Percentiles rank a stretch among this genome's conserved stretches.
phyloP scores from a whole-genome alignment of 1,284 basidiomycete species.

The Puccinia horiana region DNA sequence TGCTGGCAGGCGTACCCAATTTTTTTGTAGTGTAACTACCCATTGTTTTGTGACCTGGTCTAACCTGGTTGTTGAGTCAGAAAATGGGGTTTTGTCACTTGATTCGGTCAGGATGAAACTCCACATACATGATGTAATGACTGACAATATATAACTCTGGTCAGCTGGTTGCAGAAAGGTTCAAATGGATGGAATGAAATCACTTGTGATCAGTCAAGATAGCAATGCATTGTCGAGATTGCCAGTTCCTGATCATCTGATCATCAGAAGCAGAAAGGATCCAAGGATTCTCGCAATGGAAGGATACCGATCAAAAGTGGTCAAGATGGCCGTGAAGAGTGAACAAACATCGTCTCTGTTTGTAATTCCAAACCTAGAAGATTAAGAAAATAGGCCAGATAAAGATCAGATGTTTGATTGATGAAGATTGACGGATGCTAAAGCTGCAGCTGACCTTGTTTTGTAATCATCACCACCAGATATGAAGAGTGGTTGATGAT shows the following conservation, averaged over 20 bases:
- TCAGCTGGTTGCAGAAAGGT: slow-evolving; percentile 4
- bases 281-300: slow-evolving; percentile 99
- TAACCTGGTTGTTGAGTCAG: background rate
- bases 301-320: slow-evolving; percentile 96
- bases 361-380: slow-evolving; percentile 65
- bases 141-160: slow-evolving; percentile 65
- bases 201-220: slow-evolving; percentile 69
- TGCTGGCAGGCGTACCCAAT: too few relatives aligned
- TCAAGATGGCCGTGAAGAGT: slow-evolving; percentile 98
- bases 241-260: slow-evolving; percentile 99
- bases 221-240: slow-evolving; percentile 94
- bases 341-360: slow-evolving; percentile 92
- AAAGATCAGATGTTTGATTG: slow-evolving; percentile 56
- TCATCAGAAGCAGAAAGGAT: slow-evolving; percentile 96
- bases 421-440: slow-evolving; percentile 56
- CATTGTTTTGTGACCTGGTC: slow-evolving; percentile 15
- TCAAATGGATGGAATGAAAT: background rate
- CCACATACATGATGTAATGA: slow-evolving; percentile 99
- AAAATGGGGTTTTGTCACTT: background rate
- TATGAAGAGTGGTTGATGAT: slow-evolving; percentile 85
- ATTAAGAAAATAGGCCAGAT: background rate
- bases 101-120: slow-evolving; percentile 75
- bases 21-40: too few relatives aligned
- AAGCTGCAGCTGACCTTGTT: slow-evolving; percentile 77
- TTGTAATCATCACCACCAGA: slow-evolving; percentile 99